These are phyloP conservation scores for Epichloe festucae DNA, from an alignment of 2,329 filamentous ascomycete genomes.

Conservation along the genomic window DNA sequence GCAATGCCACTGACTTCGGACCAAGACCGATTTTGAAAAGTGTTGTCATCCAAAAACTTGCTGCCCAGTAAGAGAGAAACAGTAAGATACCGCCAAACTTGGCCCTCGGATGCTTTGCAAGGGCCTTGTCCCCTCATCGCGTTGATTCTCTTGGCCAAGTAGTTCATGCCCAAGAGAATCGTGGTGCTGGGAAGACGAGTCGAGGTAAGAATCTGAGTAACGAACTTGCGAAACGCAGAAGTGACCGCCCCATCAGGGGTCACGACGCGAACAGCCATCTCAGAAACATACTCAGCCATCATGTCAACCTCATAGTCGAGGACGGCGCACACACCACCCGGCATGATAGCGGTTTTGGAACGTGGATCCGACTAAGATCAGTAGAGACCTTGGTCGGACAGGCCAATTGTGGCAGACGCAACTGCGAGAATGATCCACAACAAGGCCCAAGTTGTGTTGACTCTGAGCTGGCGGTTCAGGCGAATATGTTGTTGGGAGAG, in stretches of 20 bases:
- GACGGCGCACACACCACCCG: slow-evolving; percentile 81
- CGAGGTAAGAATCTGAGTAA: slow-evolving; percentile 78
- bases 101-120: slow-evolving; percentile 49
- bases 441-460: not conserved
- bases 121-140: slow-evolving; percentile 46
- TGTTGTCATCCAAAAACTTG: slow-evolving; percentile 95
- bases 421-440: not conserved
- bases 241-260: slow-evolving; percentile 42
- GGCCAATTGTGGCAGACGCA: slow-evolving; percentile 8
- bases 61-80: slow-evolving; percentile 75
- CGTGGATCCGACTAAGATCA: slow-evolving; percentile 27
- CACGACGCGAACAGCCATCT: slow-evolving; percentile 59
- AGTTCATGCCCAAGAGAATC: slow-evolving; percentile 81
- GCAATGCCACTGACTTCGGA: slow-evolving; percentile 86
- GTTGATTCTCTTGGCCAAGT: slow-evolving; percentile 72
- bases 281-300: slow-evolving; percentile 90
- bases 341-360: slow-evolving; percentile 35
- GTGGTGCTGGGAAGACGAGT: slow-evolving; percentile 84
- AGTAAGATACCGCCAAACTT: slow-evolving; percentile 79
- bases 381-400: slow-evolving; percentile 24
- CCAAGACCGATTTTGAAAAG: slow-evolving; percentile 95
- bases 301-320: slow-evolving; percentile 94
- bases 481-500: not conserved
- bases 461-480: not conserved
- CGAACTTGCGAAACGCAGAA: slow-evolving; percentile 77